Conservation (phyloP, 2,329 filamentous ascomycete genomes). For the Beauveria sp. region DNA sequence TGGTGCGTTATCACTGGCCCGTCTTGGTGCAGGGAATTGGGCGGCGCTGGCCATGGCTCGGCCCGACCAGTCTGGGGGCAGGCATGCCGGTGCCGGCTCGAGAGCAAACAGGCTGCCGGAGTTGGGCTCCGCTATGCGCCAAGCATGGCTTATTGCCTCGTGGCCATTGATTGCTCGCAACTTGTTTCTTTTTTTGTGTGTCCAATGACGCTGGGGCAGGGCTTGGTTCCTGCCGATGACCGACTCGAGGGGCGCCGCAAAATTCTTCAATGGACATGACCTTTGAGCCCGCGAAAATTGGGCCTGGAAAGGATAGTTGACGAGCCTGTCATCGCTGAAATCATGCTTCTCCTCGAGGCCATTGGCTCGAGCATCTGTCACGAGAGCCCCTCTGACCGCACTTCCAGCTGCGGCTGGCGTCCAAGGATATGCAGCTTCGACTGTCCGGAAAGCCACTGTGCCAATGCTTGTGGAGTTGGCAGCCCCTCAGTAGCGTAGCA, state of each 20-base stretch:
- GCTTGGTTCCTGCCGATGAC: background rate
- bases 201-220: background rate
- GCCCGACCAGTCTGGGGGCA: conserved; percentile 6
- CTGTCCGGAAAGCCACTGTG: background rate
- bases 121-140: background rate
- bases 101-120: background rate
- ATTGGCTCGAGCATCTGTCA: conserved; percentile 1
- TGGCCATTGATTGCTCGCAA: background rate
- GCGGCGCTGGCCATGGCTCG: conserved; percentile 7
- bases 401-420: conserved; percentile 6
- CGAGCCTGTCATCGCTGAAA: background rate
- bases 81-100: background rate
- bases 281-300: conserved; percentile 3
- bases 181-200: background rate
- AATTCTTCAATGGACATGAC: background rate
- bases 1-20: background rate
- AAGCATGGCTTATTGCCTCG: background rate
- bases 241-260: background rate
- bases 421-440: background rate
- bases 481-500: conserved; percentile 1
- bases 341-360: background rate
- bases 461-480: conserved; percentile 1
- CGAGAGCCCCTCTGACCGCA: conserved; percentile 8
- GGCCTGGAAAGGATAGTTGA: background rate
- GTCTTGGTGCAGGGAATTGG: background rate